Percentiles rank a stretch among this genome's conserved stretches.
Conservation (phyloP, 2,329 filamentous ascomycete species). For the Ascochyta rabiei region DNA sequence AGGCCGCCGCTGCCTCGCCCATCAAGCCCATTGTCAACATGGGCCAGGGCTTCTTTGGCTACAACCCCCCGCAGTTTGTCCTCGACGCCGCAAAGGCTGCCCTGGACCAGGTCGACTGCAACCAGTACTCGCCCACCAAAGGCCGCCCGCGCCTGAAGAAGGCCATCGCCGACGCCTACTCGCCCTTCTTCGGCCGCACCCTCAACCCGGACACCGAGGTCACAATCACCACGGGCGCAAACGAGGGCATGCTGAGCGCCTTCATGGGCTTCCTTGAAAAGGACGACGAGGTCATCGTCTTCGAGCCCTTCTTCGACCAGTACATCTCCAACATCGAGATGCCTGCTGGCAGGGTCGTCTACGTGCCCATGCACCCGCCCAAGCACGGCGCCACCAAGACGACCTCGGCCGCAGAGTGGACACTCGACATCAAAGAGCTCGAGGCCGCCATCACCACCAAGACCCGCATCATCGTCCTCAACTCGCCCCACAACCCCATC, state of each 20-base stretch:
- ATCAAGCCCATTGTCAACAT: conserved; percentile 72
- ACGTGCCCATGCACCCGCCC: conserved; percentile 93
- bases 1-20: conserved; percentile 67
- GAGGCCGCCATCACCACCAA: conserved; percentile 80
- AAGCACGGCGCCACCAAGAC: conserved; percentile 77
- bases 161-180: conserved; percentile 91
- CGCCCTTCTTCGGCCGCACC: conserved; percentile 80
- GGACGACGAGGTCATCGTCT: conserved; percentile 95
- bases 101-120: conserved; percentile 90
- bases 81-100: conserved; percentile 89
- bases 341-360: conserved; percentile 92
- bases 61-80: conserved; percentile 92
- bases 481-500: conserved; percentile 91
- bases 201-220: conserved; percentile 91
- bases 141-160: conserved; percentile 90
- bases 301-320: conserved; percentile 99
- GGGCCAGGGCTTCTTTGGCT: conserved; percentile 82
- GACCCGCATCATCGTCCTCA: conserved; percentile 96
- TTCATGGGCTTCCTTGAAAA: conserved; percentile 98
- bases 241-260: conserved; percentile 91
- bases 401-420: conserved; percentile 87
- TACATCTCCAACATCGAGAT: conserved; percentile 99
- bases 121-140: conserved; percentile 97
- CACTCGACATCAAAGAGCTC: conserved; percentile 80
- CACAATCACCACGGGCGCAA: conserved; percentile 90